A percentile compares a stretch with the other conserved stretches of the same genome.
These are phyloP conservation scores for Cerrena zonata DNA, from an alignment of 1,284 basidiomycete genomes.

Conservation along the genomic window DNA sequence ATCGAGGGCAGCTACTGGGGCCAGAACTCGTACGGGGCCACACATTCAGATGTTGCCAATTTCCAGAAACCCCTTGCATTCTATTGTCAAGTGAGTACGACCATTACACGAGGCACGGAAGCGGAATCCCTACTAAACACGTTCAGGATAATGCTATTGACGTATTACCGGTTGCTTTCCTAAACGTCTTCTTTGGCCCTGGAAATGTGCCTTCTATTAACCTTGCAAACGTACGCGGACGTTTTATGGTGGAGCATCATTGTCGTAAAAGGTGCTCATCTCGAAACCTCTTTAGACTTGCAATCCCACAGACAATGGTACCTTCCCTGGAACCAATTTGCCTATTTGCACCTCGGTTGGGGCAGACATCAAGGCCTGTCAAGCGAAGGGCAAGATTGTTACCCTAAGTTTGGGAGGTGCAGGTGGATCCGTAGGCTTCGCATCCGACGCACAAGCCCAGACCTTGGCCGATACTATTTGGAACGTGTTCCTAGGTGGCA, in stretches of 20 bases:
- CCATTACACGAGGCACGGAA: not conserved
- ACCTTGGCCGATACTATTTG: constrained; percentile 56
- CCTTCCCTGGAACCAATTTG: constrained; percentile 53
- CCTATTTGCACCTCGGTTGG: constrained; percentile 51
- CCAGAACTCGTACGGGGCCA: constrained; percentile 62
- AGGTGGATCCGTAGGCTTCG: constrained; percentile 43
- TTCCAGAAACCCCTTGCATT: constrained; percentile 52
- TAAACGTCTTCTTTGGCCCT: constrained; percentile 54
- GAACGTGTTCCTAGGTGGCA: constrained; percentile 58
- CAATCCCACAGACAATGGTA: constrained; percentile 47
- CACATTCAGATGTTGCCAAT: constrained; percentile 43
- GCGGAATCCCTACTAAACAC: not conserved
- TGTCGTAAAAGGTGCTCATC: not conserved
- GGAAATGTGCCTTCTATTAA: constrained; percentile 56
- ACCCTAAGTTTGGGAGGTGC: constrained; percentile 35
- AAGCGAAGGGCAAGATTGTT: constrained; percentile 57
- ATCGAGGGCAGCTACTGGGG: constrained; percentile 51
- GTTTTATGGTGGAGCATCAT: not conserved
- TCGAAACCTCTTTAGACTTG: constrained; percentile 44
- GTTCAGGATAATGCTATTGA: constrained; percentile 54
- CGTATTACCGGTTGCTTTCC: constrained; percentile 57
- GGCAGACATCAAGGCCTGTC: constrained; percentile 51
- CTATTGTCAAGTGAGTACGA: constrained; percentile 47
- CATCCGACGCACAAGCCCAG: constrained; percentile 45
- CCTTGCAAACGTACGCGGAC: constrained; percentile 47